Evolutionary conservation across 768 basidiomycete species (phyloP), one percentile per base, ranked within the genome.

Genomic region (Lactarius tabidus): DNA sequence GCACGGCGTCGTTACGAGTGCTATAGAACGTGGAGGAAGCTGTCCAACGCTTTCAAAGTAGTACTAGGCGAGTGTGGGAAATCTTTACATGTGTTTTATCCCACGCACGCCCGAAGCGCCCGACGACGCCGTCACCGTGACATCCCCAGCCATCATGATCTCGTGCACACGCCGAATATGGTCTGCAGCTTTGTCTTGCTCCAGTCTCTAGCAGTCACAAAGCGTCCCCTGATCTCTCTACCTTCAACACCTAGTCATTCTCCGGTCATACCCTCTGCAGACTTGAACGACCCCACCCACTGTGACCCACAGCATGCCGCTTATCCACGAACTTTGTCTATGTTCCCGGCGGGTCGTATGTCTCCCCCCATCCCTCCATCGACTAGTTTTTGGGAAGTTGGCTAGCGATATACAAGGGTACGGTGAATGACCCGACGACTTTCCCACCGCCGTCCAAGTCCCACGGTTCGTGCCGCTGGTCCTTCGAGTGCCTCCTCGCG

Each of bases 401-500:
- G 63, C 33, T 67, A 93, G 94, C 95, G 65, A 84, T 97, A 72
- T 85, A 89, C 78, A 85, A 85, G 74, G 97, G 96, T 58, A 91
- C 93, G 35, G 95, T 94, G 66, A 98, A 99, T 78, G 97, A 99
- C 75, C 91, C 95, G 2, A 94, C 91, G 2, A 79, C 86, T 10
- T 98, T 96, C 80, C 95, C 96, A 26, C 75, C 87, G 6, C 85
- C 94, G 6, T 89, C 85, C 65, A 88, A 84, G 73, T 76, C 84
- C 1, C 91, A 95, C 71, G 96, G 97, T 57, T 95, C 94, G 2
- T 88, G 97, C 77, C 96, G 86, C 77, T 87, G 86, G 86, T 88
- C 94, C 1, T 98, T 98, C 74, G 97, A 99, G 77, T 90, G 95
- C 60, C 81, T 95, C 33, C 83, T 98, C 57, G 89, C 91, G 0